Base-by-base conservation (phyloP, 805 yeast genomes). In the Kazachstania taianensis region DNA sequence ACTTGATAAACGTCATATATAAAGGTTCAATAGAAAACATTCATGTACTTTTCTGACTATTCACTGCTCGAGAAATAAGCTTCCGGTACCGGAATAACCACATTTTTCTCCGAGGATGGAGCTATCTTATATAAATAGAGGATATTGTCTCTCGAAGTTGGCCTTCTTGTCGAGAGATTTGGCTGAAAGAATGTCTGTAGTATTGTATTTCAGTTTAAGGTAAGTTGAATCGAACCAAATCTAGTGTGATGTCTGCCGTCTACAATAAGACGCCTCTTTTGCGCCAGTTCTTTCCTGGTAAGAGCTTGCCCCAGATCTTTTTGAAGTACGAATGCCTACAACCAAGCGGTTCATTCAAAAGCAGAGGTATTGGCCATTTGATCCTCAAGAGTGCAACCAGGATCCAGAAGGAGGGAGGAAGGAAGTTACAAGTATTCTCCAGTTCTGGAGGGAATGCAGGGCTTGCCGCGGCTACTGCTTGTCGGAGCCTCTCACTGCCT, bases 391-490 rank as follows among this genome's bases (percentile, higher is more conserved):
- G 60, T 2, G 45, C 62, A 3, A 47, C 48, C 4, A 45, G 46
- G 12, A 37, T 43, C 10, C 61, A 62, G 1, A 40, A 43, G 13
- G 33, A 35, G 1, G 25, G 53, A 3, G 44, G 48, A 14, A 52
- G 57, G 28, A 42, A 46, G n/a, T 52, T 65, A 10, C 60, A 57
- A 5, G 66, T 70, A 2, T 64, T 63, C 41, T 69, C 73, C 12
- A 69, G 75, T 4, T 66, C 72, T 37, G 76, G 78, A 7, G 78
- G 76, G 1, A 61, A 69, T 40, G 77, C 76, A 5, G 75, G 73
- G 6, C 67, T 72, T 0, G 65, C 63, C 35, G 62, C 72, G 17
- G 66, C 74, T 1, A 43, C 43, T 3, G 58, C 44, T 44, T 62
- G 58, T 45, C 45, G 42, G 19, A 55, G 38, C 34, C 62, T 52